Evolutionary conservation across 108 stramenopile species (phyloP).

Genomic region (Cyclotella sp.): DNA sequence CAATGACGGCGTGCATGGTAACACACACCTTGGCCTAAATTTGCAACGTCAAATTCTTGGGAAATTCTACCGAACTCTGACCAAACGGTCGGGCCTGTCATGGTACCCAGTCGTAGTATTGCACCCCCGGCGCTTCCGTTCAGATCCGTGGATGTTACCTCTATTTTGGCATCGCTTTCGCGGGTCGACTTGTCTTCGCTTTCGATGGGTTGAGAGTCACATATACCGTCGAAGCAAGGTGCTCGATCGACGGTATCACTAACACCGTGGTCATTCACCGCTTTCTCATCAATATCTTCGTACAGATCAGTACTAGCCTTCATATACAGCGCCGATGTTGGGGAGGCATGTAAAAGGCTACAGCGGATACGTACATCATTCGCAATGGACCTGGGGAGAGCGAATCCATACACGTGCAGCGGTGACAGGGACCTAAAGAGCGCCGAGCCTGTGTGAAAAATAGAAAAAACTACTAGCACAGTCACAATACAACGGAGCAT

Average conservation of each 20-base stretch:
- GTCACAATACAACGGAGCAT: no score
- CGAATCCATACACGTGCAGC: no score
- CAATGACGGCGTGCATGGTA: neutral
- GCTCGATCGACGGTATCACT: slow-evolving; percentile 35
- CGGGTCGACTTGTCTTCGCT: neutral
- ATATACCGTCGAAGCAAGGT: slow-evolving; percentile 53
- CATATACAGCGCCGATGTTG: no score
- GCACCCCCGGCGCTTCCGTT: slow-evolving; percentile 60
- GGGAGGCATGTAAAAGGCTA: no score
- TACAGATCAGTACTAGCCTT: no score
- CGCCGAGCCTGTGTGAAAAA: no score
- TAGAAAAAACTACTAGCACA: no score
- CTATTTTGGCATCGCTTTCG: neutral
- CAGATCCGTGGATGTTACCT: neutral
- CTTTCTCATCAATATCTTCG: no score
- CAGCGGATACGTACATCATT: no score
- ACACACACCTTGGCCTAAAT: slow-evolving; percentile 74
- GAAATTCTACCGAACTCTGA: slow-evolving; percentile 83
- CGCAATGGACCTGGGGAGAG: no score
- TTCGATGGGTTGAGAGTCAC: slow-evolving; percentile 21
- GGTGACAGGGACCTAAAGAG: no score
- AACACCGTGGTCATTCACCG: neutral
- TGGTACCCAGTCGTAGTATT: slow-evolving; percentile 61
- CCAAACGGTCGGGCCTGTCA: slow-evolving; percentile 86
- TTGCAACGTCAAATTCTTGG: slow-evolving; percentile 70